These are phyloP conservation scores for Penstemon eatonii DNA, from an alignment of 257 asterid genomes.

Conservation along the genomic window DNA sequence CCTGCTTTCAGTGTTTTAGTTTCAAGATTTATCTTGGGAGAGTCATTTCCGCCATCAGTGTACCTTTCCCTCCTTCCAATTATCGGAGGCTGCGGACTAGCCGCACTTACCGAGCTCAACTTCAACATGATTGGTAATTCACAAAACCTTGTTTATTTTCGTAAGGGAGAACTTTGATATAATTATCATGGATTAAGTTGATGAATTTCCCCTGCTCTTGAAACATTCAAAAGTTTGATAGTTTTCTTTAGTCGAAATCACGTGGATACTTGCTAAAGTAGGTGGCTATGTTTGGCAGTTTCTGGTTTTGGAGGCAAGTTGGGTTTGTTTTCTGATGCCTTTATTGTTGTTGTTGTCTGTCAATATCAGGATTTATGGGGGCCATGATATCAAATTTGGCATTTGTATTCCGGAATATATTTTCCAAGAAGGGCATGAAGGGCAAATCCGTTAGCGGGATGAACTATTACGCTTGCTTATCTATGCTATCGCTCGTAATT, in stretches of 20 bases:
- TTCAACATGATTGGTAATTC: constrained; percentile 88
- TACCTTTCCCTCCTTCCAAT: constrained; percentile 86
- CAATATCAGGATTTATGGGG: constrained; percentile 88
- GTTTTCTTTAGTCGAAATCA: constrained; percentile 18
- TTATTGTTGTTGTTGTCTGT: constrained; percentile 46
- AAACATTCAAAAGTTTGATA: constrained; percentile 2
- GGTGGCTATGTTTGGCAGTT: constrained; percentile 18
- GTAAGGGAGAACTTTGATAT: background rate
- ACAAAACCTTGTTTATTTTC: background rate
- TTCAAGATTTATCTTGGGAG: constrained; percentile 80
- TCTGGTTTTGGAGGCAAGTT: constrained; percentile 19
- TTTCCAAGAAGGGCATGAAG: constrained; percentile 97
- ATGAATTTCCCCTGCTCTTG: background rate
- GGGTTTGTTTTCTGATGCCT: constrained; percentile 33
- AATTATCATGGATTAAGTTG: too few species aligned
- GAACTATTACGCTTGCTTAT: constrained; percentile 96
- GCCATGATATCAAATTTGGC: constrained; percentile 99
- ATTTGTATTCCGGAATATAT: constrained; percentile 91
- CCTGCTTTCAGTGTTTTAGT: constrained; percentile 96
- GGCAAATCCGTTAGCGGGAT: constrained; percentile 95
- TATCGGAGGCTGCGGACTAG: constrained; percentile 85
- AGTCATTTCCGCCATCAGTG: constrained; percentile 68
- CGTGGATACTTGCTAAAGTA: constrained; percentile 30
- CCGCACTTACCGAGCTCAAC: constrained; percentile 92
- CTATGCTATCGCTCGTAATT: constrained; percentile 72